Evolutionary conservation across 495 filamentous ascomycete genomes (phyloP).

Genomic region (Lepidopterella palustris): DNA sequence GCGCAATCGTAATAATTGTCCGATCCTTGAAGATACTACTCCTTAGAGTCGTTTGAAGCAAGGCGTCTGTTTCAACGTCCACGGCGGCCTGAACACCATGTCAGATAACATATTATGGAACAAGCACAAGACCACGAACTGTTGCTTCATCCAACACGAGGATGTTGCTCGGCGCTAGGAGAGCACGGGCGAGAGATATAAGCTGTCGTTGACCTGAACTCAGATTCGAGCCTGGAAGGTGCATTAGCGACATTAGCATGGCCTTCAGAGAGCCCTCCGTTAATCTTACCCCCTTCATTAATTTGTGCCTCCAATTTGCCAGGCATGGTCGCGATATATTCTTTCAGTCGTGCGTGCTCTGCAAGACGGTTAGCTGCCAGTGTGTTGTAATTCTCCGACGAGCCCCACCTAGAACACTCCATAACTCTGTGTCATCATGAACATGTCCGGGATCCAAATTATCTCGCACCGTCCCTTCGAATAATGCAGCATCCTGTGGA

Average conservation of each 20-base stretch:
- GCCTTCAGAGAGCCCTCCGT: background rate
- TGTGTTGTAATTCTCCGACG: background rate
- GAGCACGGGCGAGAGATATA: constrained; percentile 82
- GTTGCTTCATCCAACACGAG: constrained; percentile 97
- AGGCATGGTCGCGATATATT: constrained; percentile 81
- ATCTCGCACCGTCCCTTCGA: constrained; percentile 91
- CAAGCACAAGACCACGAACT: constrained; percentile 32
- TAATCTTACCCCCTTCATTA: constrained; percentile 79
- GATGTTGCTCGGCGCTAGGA: constrained; percentile 94
- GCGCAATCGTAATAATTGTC: constrained; percentile 97
- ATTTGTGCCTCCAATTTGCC: constrained; percentile 85
- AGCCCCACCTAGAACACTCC: constrained; percentile 81
- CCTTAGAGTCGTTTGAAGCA: constrained; percentile 64
- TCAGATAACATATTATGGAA: constrained; percentile 1
- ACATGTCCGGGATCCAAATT: constrained; percentile 94
- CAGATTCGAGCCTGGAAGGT: constrained; percentile 50
- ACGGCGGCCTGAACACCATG: constrained; percentile 63
- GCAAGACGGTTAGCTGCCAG: constrained; percentile 25
- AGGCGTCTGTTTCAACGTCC: constrained; percentile 86
- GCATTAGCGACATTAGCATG: background rate
- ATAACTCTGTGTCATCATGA: constrained; percentile 95
- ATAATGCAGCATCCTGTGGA: constrained; percentile 94
- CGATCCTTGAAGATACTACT: constrained; percentile 69
- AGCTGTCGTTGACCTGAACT: constrained; percentile 90
- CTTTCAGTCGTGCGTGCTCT: constrained; percentile 92